Conservation (phyloP, 2,329 filamentous ascomycete species). For the Purpureocillium lavendulum region DNA sequence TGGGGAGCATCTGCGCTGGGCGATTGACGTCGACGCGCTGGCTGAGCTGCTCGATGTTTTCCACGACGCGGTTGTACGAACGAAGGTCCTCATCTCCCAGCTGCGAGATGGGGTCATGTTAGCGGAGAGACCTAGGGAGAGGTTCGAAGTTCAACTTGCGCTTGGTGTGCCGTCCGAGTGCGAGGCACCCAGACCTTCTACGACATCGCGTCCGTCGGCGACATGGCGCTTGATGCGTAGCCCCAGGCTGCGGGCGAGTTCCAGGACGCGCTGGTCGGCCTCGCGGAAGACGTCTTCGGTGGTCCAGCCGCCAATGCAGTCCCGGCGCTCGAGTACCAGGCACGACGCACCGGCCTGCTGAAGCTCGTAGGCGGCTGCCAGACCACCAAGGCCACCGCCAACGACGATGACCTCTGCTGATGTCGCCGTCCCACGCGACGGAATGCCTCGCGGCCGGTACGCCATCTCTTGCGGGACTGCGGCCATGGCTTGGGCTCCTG, state of each 20-base stretch:
- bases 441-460: too few relatives aligned
- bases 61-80: slow-evolving; percentile 9
- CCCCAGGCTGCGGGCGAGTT: slow-evolving; percentile 3
- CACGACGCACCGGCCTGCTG: slow-evolving; percentile 14
- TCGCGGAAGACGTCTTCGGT: background rate
- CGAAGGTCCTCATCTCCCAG: slow-evolving; percentile 8
- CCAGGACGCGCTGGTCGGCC: background rate
- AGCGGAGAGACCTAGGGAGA: too few relatives aligned
- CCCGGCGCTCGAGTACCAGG: slow-evolving; percentile 12
- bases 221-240: background rate
- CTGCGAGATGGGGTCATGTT: background rate
- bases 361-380: slow-evolving; percentile 13
- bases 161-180: background rate
- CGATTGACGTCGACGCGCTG: slow-evolving; percentile 11
- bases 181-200: slow-evolving; percentile 1
- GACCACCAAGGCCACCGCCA: slow-evolving; percentile 15
- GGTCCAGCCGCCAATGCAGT: background rate
- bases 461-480: too few relatives aligned
- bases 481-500: too few relatives aligned
- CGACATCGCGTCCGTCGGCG: background rate
- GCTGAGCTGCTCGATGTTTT: slow-evolving; percentile 12
- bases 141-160: too few relatives aligned
- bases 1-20: slow-evolving; percentile 7
- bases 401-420: slow-evolving; percentile 16
- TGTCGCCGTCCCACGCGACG: background rate